Base-by-base conservation (phyloP, 1,284 basidiomycete species). In the Ganoderma sp. region DNA sequence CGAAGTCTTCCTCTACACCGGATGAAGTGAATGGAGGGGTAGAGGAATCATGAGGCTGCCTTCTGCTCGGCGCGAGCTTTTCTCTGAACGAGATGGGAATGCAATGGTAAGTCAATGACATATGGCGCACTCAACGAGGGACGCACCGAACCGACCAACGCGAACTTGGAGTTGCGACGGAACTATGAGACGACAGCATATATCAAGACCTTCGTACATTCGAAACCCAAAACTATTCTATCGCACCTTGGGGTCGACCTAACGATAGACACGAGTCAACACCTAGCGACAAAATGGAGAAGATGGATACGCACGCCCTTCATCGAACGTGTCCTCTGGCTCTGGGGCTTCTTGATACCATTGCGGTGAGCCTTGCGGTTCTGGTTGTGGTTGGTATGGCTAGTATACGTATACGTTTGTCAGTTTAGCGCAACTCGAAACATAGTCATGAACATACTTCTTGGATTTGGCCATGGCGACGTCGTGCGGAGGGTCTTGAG, bases 321-420 rank as follows among this genome's bases (percentile, higher is more conserved):
- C 85, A 95, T 80, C 68, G 94, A 97, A 73, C 92, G 88, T 79
- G 94, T 91, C 79, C 91, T 84, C 82, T 90, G 86, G 73, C 88
- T 88, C 82, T 87, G 84, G 67, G 93, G 91, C 81, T 85, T 89
- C 84, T 92, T 95, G 86, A 97, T 97, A 80, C 96, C 97, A 87
- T 99, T 99, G 75, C 93, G 90, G 88, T 99, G 97, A 78, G 97
- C 96, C 88, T 96, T 96, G 82, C 88, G 87, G 86, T 77, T 93
- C 87, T 97, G 96, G 88, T 97, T 97, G 88, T 97, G 96, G 84
- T 93, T 94, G 78, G 91, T 92, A 81, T 93, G 91, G 78, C 92
- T 94, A 71, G 64, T 14, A 25, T 22, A 57, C 22, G 12, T 34
- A 52, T 14, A 10, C 3, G 2, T 25, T 52, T 22, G n/a, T 63